Evolutionary conservation across 2,329 filamentous ascomycete genomes (phyloP), one percentile per base, ranked within the genome.

Genomic region (Penicillium italicum): DNA sequence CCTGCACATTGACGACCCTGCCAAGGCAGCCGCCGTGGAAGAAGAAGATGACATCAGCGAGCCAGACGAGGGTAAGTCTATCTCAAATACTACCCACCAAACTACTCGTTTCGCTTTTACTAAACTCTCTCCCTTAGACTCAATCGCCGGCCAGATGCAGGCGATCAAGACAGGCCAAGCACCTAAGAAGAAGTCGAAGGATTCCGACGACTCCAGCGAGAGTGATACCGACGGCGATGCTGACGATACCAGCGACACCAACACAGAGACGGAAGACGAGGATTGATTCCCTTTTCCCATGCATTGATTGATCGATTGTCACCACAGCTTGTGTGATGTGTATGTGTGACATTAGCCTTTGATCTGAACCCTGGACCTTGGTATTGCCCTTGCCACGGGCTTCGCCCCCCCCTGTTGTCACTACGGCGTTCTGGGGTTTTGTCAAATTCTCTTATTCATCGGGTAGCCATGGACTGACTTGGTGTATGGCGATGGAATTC

Each of bases 21-120:
- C 85, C 74, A 94, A 93, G 77, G 92, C 90, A 5, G 87, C 84
- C 20, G 84, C 88, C 63, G 86, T 96, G 69, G 84, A 85, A 50
- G 89, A 86, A 45, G 91, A 97, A 64, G 94, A 96, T 67, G 94
- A 99, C 56, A 99, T 99, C 63, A 96, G 90, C 71, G 94, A 99
- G 73, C 94, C 95, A 34, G 94, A 97, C 61, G 94, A 99, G 80
- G 94, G 94, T 96, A 82, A 80, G 87, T 80, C 48, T 16, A 40
- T 43, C 36, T 24, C 26, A 37, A n/a, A 18, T 33, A 10, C 9
- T 12, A 45, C 14, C 20, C 26, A 41, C 53, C 60, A 20, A 34
- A 49, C 24, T 16, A 8, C 43, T 47, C 20, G 28, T 44, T 44
- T 49, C 10, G 10, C n/a, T 28, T 38, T 57, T 54, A 57, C 62